Evolutionary conservation across 768 basidiomycete species (phyloP).

Genomic region (Cystofilobasidium ferigula): DNA sequence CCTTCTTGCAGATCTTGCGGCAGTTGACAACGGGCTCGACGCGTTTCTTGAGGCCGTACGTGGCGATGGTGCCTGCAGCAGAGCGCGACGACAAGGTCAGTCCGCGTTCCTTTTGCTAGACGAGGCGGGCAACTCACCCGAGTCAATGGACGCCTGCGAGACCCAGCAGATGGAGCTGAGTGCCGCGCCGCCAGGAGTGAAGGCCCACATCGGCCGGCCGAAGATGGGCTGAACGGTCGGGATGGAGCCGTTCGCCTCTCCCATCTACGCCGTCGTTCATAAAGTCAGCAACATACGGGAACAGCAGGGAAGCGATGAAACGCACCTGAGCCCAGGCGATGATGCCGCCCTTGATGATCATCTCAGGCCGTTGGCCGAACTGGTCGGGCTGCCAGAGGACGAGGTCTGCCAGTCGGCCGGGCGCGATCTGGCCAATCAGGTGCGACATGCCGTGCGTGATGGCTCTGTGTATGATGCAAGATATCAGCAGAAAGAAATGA

Average conservation of each 20-base stretch:
- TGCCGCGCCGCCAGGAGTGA: slow-evolving; percentile 62
- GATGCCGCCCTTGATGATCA: slow-evolving; percentile 89
- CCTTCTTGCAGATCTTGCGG: slow-evolving; percentile 61
- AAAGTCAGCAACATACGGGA: too few species aligned
- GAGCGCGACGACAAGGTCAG: neutral
- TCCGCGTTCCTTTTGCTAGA: neutral
- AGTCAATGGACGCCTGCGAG: slow-evolving; percentile 55
- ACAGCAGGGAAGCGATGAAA: slow-evolving; percentile 1
- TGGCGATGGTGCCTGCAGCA: slow-evolving; percentile 47
- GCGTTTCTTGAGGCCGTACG: slow-evolving; percentile 61
- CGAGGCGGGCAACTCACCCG: slow-evolving; percentile 35
- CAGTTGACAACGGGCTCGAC: slow-evolving; percentile 67
- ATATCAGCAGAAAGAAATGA: neutral
- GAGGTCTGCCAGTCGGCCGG: slow-evolving; percentile 78
- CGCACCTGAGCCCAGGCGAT: slow-evolving; percentile 79
- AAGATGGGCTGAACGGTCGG: slow-evolving; percentile 86
- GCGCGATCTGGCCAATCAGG: slow-evolving; percentile 68
- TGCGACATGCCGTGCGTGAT: slow-evolving; percentile 87
- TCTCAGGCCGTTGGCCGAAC: slow-evolving; percentile 84
- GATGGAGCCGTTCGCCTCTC: slow-evolving; percentile 92
- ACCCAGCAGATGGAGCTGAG: slow-evolving; percentile 80
- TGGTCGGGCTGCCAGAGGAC: slow-evolving; percentile 91
- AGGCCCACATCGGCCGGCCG: slow-evolving; percentile 88
- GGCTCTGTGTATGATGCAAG: slow-evolving; percentile 48
- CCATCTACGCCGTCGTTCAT: slow-evolving; percentile 59